Base-by-base conservation (phyloP, 306 rosid species). In the Dicorynia guianensis region DNA sequence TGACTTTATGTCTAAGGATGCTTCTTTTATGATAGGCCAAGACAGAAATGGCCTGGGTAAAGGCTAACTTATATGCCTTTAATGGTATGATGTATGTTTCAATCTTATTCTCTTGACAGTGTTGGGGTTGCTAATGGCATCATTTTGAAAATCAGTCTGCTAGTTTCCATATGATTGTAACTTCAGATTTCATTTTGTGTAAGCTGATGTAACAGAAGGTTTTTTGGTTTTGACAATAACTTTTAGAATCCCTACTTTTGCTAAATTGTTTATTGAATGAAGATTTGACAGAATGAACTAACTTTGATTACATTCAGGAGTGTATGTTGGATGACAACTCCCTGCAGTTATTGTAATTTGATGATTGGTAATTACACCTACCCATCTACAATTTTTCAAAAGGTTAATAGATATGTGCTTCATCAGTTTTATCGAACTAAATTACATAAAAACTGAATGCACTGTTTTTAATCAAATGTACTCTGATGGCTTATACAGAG, bases 181-280 rank as follows among this genome's bases (percentile, higher is more conserved):
- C 52, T 46, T 46, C n/a, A 46, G 52, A 13, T 46, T 46, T n/a
- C 52, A 46, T 46, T 40, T 40, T 25, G 46, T 2, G 9, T 40
- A 40, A 5, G 9, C 9, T 46, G 11, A 46, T 46, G 3, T 13
- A 7, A 9, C n/a, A 3, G 52, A 7, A 8, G 11, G 42, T 81
- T 69, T 33, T 70, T 13, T 30, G 64, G 66, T 56, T 49, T 59
- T 71, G 14, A 48, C 38, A 10, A 19, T 71, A 35, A 58, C 14
- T 46, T 38, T 63, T 17, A 17, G 38, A 40, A 8, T 62, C 6
- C 53, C 46, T 17, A 11, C 20, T 69, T 74, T 60, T 74, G 48
- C 68, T 68, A 67, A 30, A 54, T 80, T 44, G 67, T 69, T 55
- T 44, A 63, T 39, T 63, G 69, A 55, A 63, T 63, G 74, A 75